Conservation (phyloP, 805 yeast genomes). For the Spathaspora girioi region DNA sequence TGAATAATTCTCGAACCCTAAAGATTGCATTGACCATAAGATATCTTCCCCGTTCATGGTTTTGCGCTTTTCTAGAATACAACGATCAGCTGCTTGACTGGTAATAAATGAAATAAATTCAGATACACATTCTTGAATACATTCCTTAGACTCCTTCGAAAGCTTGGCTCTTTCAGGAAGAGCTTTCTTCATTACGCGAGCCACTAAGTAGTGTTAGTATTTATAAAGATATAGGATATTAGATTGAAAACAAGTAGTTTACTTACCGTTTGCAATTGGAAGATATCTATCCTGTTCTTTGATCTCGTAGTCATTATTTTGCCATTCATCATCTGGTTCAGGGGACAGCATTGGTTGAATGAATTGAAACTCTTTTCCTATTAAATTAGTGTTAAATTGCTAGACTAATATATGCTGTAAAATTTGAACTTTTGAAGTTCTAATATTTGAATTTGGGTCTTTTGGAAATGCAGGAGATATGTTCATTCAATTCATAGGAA, state of each 20-base stretch:
- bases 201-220: constrained; percentile 28
- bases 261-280: constrained; percentile 43
- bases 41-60: constrained; percentile 80
- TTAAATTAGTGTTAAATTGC: not conserved
- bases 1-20: constrained; percentile 79
- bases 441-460: not conserved
- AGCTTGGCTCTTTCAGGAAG: constrained; percentile 71
- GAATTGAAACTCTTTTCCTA: not conserved
- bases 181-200: constrained; percentile 74
- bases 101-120: constrained; percentile 80
- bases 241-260: not conserved
- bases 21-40: constrained; percentile 57
- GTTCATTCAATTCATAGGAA: not conserved
- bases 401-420: not conserved
- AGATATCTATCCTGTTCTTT: constrained; percentile 42
- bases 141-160: constrained; percentile 73
- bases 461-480: not conserved
- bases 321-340: constrained; percentile 9
- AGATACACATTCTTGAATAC: constrained; percentile 80
- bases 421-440: not conserved
- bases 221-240: constrained; percentile 6
- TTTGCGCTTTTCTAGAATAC: constrained; percentile 67
- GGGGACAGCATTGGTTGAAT: not conserved
- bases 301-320: constrained; percentile 37
- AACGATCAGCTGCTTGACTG: constrained; percentile 75